Evolutionary conservation across 495 filamentous ascomycete genomes (phyloP).

Genomic region (Neurospora tetrasperma): DNA sequence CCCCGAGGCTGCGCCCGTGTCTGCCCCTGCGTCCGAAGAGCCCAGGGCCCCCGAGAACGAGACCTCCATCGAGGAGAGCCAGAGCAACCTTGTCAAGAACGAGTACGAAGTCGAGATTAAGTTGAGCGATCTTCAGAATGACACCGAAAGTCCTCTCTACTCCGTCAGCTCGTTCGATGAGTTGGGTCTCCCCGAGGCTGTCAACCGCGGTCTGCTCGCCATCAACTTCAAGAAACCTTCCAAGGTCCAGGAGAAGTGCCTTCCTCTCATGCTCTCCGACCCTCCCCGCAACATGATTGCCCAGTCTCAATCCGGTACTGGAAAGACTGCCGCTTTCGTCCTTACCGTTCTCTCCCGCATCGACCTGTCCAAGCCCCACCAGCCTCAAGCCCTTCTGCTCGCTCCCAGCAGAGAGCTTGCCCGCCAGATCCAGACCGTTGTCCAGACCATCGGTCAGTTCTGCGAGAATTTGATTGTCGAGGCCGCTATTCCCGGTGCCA

Average conservation of each 20-base stretch:
- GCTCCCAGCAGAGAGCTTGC: constrained; percentile 92
- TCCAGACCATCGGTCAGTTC: constrained; percentile 72
- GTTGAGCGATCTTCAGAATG: constrained; percentile 76
- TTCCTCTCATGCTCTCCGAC: constrained; percentile 74
- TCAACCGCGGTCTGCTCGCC: constrained; percentile 51
- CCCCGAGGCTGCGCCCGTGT: constrained; percentile 26
- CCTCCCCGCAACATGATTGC: constrained; percentile 89
- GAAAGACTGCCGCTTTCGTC: constrained; percentile 95
- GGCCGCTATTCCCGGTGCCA: constrained; percentile 70
- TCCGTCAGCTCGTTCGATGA: constrained; percentile 80
- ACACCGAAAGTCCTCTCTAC: constrained; percentile 77
- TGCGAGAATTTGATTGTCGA: constrained; percentile 58
- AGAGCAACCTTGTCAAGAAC: constrained; percentile 52
- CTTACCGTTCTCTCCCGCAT: constrained; percentile 81
- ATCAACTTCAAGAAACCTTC: constrained; percentile 93
- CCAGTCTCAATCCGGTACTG: constrained; percentile 96
- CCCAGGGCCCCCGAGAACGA: constrained; percentile 17
- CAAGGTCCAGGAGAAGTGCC: constrained; percentile 89
- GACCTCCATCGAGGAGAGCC: background rate
- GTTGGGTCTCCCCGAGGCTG: constrained; percentile 53
- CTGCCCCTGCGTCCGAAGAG: constrained; percentile 42
- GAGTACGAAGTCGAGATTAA: constrained; percentile 80
- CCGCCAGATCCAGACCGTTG: constrained; percentile 82
- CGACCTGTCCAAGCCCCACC: constrained; percentile 51
- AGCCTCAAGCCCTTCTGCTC: constrained; percentile 79